Conservation (phyloP, 2,329 filamentous ascomycete genomes). For the Intubia oerlemansii region DNA sequence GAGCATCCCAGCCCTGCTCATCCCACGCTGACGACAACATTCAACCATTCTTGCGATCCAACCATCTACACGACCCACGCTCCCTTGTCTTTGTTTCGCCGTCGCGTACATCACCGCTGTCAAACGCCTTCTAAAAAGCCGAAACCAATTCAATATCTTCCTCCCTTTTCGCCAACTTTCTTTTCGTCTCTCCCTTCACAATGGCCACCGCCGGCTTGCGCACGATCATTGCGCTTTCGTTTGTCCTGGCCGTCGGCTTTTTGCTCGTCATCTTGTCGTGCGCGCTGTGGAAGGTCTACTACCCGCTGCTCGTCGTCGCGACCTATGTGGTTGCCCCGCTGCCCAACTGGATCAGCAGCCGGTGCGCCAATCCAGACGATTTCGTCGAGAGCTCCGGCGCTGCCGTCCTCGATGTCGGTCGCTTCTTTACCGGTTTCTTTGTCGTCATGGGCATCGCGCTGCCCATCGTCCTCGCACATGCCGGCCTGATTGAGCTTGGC, state of each 20-base stretch:
- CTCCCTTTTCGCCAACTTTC: not conserved
- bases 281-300: slow-evolving; percentile 86
- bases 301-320: slow-evolving; percentile 82
- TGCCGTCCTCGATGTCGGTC: slow-evolving; percentile 76
- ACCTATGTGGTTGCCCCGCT: slow-evolving; percentile 87
- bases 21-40: too few species aligned
- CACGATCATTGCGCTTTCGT: slow-evolving; percentile 96
- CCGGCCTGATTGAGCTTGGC: slow-evolving; percentile 56
- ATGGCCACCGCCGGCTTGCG: slow-evolving; percentile 77
- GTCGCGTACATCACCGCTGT: too few species aligned
- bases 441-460: slow-evolving; percentile 95
- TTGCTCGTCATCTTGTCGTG: slow-evolving; percentile 96
- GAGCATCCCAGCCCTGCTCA: too few species aligned
- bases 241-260: slow-evolving; percentile 96
- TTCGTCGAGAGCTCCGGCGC: slow-evolving; percentile 73
- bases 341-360: slow-evolving; percentile 87
- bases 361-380: slow-evolving; percentile 82
- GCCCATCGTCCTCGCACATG: slow-evolving; percentile 72
- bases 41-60: too few species aligned
- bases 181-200: slow-evolving; percentile 14
- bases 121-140: too few species aligned
- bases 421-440: slow-evolving; percentile 87
- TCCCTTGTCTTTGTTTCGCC: not conserved
- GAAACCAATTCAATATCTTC: too few species aligned
- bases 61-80: not conserved